Evolutionary conservation across 768 basidiomycete genomes (phyloP), one percentile per base, ranked within the genome.

Genomic region (Coprinopsis cinerea): DNA sequence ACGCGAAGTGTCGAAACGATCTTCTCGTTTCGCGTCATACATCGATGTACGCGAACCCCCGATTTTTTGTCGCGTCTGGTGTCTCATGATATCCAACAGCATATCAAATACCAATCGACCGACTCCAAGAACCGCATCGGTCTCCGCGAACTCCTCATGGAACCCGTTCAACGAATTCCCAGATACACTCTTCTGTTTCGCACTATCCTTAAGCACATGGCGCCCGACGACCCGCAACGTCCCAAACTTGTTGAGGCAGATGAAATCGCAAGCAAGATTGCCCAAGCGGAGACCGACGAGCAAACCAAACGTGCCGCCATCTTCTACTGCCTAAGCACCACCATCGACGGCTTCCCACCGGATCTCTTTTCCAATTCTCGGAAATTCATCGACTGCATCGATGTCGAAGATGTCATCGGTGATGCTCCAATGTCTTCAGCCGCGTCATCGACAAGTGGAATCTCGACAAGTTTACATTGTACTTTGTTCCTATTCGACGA

Each of bases 401-500:
- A 98, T 61, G 90, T 93, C 4, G 91, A 93, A 59, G 96, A 98
- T 60, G 64, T 80, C 27, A 61, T 82, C 34, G 64, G 74, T 22
- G 85, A 85, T 47, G 64, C 71, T 2, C 68, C 70, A 23, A 56
- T 71, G 23, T 75, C 79, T 44, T 74, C 76, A 15, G 58, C 65
- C n/a, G 55, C 70, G 10, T 67, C 74, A 13, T 59, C 74, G 27
- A 67, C 71, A 11, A 72, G 69, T 46, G 58, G 66, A 5, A 66
- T 72, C 1, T 59, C 67, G 1, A 75, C 69, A 1, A 71, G 77
- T 0, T 75, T 95, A 15, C 86, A 91, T 60, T 94, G 88, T 65
- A 90, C 88, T 2, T 69, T 99, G 24, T 88, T 98, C 64, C 74
- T 99, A 40, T 98, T 99, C 62, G 88, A 93, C 54, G 95, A 99